Percentiles rank a stretch among this genome's conserved stretches.
Conservation (phyloP, 2,329 filamentous ascomycete species). For the Cylindrodendrum hubeiense region DNA sequence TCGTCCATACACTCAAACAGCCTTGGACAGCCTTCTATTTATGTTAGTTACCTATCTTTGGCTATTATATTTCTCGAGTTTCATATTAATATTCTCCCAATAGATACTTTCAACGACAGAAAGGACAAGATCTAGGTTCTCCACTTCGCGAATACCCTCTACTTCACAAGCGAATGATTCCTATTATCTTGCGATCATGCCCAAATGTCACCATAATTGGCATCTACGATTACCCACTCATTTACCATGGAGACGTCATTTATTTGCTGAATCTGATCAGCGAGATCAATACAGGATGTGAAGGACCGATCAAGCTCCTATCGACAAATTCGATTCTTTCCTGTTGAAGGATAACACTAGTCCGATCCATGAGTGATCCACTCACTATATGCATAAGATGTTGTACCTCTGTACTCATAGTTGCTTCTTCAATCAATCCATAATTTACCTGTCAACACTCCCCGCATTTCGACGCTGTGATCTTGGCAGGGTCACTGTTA, state of each 20-base stretch:
- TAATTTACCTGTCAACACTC: too few species aligned
- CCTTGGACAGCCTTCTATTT: slow-evolving; percentile 21
- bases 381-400: too few species aligned
- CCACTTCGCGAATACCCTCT: slow-evolving; percentile 46
- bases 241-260: slow-evolving; percentile 52
- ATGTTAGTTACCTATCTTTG: slow-evolving; percentile 42
- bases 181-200: slow-evolving; percentile 50
- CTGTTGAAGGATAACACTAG: slow-evolving; percentile 37
- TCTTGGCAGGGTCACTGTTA: slow-evolving; percentile 32
- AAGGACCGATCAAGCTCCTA: slow-evolving; percentile 13
- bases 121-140: slow-evolving; percentile 39
- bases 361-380: too few species aligned
- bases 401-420: too few species aligned
- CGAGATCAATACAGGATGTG: slow-evolving; percentile 49
- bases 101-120: slow-evolving; percentile 37
- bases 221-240: slow-evolving; percentile 52
- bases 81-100: slow-evolving; percentile 37
- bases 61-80: neutral
- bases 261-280: slow-evolving; percentile 51
- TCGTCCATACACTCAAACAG: slow-evolving; percentile 28
- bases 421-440: too few species aligned
- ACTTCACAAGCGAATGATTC: slow-evolving; percentile 50
- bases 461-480: too few species aligned
- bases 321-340: slow-evolving; percentile 50
- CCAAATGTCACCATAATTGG: slow-evolving; percentile 49